Evolutionary conservation across 2,329 filamentous ascomycete species (phyloP).

Genomic region (Exserohilum rostratum): DNA sequence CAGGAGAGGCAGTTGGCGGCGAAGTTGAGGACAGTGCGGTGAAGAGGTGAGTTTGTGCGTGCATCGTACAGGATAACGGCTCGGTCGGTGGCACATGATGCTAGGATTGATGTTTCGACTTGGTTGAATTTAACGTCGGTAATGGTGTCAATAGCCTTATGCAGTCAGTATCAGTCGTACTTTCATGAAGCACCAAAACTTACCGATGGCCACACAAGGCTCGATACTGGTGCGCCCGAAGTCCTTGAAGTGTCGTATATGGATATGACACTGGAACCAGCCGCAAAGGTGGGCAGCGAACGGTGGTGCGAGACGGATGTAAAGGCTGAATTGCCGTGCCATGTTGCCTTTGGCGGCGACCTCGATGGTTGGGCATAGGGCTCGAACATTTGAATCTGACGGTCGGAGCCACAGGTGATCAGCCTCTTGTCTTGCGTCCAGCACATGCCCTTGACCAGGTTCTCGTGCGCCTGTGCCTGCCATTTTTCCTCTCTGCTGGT

Average conservation of each 20-base stretch:
- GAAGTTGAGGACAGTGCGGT: conserved; percentile 81
- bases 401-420: conserved; percentile 84
- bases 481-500: conserved; percentile 74
- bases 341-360: conserved; percentile 78
- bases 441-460: conserved; percentile 87
- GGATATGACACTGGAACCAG: conserved; percentile 76
- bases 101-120: conserved; percentile 88
- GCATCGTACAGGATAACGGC: conserved; percentile 91
- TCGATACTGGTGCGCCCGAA: conserved; percentile 77
- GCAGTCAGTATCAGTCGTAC: background rate
- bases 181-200: background rate
- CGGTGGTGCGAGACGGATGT: conserved; percentile 85
- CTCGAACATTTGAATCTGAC: conserved; percentile 88
- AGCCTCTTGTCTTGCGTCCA: conserved; percentile 89
- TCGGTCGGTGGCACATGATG: conserved; percentile 82
- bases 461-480: conserved; percentile 84
- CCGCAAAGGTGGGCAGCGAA: conserved; percentile 77
- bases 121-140: conserved; percentile 89
- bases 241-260: conserved; percentile 87
- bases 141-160: conserved; percentile 76
- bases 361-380: conserved; percentile 76
- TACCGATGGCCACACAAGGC: conserved; percentile 79
- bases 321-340: conserved; percentile 82
- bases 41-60: conserved; percentile 80
- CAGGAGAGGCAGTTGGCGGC: conserved; percentile 93